Evolutionary conservation across 2,329 filamentous ascomycete species (phyloP).

Genomic region (Colletotrichum costaricense): DNA sequence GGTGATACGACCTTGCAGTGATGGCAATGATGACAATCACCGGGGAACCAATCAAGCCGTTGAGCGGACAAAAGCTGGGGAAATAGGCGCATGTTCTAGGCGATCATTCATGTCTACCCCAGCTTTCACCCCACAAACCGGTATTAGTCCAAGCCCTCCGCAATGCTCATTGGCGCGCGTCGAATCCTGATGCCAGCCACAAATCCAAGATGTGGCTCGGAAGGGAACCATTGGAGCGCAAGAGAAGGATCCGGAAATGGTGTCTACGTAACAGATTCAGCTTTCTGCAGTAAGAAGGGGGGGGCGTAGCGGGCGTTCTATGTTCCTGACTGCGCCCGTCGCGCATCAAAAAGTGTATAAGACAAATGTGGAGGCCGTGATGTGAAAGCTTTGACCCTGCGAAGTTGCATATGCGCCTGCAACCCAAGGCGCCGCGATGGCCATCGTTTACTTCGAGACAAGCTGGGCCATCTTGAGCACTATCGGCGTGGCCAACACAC

Average conservation of each 20-base stretch:
- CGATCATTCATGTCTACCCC: not conserved
- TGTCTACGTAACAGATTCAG: not conserved
- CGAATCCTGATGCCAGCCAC: conserved; percentile 1
- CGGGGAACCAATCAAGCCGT: not conserved
- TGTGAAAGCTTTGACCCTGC: conserved; percentile 4
- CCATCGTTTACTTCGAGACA: conserved; percentile 50
- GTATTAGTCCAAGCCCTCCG: not conserved
- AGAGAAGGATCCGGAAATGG: not conserved
- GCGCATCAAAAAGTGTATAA: not conserved
- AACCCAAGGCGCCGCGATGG: not conserved
- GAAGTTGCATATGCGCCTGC: not conserved
- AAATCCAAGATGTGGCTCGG: not conserved
- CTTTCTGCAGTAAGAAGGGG: not conserved
- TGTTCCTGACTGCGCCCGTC: not conserved
- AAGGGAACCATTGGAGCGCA: conserved; percentile 2
- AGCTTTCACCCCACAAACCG: conserved; percentile 11
- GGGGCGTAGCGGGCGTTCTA: not conserved
- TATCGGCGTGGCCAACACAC: conserved; percentile 51
- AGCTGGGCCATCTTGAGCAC: conserved; percentile 58
- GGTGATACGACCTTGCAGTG: not conserved
- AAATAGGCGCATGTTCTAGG: not conserved
- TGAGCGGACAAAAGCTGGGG: not conserved
- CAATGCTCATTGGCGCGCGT: conserved; percentile 6
- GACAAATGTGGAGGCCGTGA: conserved; percentile 1
- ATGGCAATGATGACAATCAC: not conserved